These are phyloP conservation scores for Fusarium sp. DNA, from an alignment of 2,329 filamentous ascomycete species.

Conservation along the genomic window DNA sequence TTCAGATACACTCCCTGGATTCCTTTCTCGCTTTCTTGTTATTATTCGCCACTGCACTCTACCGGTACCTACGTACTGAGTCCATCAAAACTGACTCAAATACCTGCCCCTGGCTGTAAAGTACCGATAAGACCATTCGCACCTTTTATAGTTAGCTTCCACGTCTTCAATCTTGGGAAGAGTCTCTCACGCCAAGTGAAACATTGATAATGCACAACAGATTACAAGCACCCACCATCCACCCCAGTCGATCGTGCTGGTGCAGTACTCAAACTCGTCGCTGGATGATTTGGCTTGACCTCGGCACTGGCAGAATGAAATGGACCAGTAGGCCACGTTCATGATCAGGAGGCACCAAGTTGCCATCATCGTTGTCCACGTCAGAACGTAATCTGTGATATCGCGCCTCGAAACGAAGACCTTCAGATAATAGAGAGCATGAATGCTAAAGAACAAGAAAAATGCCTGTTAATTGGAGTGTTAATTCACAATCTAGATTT, in stretches of 20 bases:
- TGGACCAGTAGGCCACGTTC: background rate
- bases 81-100: background rate
- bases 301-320: slow-evolving; percentile 2
- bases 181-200: background rate
- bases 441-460: background rate
- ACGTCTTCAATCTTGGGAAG: background rate
- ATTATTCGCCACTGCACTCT: background rate
- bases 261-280: background rate
- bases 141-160: background rate
- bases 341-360: background rate
- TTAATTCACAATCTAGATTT: background rate
- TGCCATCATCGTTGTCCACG: background rate
- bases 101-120: background rate
- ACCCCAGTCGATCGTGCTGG: background rate
- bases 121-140: background rate
- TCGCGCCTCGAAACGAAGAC: background rate
- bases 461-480: background rate
- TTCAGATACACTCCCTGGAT: background rate
- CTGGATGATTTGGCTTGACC: background rate
- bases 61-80: background rate
- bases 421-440: background rate
- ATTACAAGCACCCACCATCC: background rate
- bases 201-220: background rate
- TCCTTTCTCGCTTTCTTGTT: background rate
- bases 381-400: slow-evolving; percentile 3